Evolutionary conservation across 768 basidiomycete species (phyloP).

Genomic region (Serendipita indica): DNA sequence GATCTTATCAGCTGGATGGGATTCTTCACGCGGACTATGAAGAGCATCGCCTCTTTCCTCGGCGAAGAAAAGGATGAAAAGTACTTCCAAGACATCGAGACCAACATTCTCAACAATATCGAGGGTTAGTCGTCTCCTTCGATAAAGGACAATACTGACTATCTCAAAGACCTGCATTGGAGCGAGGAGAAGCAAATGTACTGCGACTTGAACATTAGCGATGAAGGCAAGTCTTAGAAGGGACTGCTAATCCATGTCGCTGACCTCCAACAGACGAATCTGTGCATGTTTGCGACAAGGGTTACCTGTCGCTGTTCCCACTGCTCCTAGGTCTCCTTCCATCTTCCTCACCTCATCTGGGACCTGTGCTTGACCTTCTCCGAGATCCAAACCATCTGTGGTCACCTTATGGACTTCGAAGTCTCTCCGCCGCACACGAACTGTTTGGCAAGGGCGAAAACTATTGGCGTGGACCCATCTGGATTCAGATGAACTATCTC

Average conservation of each 20-base stretch:
- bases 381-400: conserved; percentile 73
- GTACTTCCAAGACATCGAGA: conserved; percentile 65
- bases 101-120: conserved; percentile 69
- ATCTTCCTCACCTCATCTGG: conserved; percentile 63
- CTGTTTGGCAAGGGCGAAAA: conserved; percentile 86
- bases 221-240: conserved; percentile 46
- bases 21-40: conserved; percentile 90
- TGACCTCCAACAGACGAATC: conserved; percentile 55
- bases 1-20: conserved; percentile 95
- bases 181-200: conserved; percentile 81
- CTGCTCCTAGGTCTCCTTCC: conserved; percentile 72
- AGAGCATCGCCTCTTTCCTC: conserved; percentile 70
- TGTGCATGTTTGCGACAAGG: conserved; percentile 76
- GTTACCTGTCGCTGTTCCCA: conserved; percentile 90
- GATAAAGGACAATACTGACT: conserved; percentile 1
- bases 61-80: conserved; percentile 70
- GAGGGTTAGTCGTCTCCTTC: conserved; percentile 38
- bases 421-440: conserved; percentile 75
- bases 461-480: conserved; percentile 95
- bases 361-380: conserved; percentile 65
- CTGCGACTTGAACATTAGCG: conserved; percentile 74
- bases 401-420: conserved; percentile 82
- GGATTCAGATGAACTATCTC: conserved; percentile 97
- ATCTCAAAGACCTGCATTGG: conserved; percentile 72
- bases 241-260: neutral